Evolutionary conservation across 208 protist species (phyloP).

Genomic region (Acanthamoeba sp.): DNA sequence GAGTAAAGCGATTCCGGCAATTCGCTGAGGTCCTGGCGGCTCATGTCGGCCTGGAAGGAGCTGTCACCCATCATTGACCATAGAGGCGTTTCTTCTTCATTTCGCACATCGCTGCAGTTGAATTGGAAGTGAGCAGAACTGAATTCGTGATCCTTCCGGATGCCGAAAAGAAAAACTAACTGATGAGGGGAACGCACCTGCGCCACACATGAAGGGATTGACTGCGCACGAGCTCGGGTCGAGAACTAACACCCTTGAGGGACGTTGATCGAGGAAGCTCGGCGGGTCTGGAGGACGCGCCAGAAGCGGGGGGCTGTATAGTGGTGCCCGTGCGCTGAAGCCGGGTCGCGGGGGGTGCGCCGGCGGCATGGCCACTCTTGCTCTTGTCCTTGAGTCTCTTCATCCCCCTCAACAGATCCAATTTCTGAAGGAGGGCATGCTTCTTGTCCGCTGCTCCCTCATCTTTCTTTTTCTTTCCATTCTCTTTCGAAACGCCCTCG

Average conservation of each 20-base stretch:
- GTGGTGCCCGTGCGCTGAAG: neutral
- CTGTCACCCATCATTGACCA: conserved; percentile 72
- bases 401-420: conserved; percentile 31
- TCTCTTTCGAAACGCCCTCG: neutral
- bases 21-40: conserved; percentile 37
- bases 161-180: neutral
- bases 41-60: conserved; percentile 63
- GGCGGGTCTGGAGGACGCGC: neutral
- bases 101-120: conserved; percentile 12
- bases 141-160: no score
- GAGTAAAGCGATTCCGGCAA: conserved; percentile 39
- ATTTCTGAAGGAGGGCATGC: conserved; percentile 70
- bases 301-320: neutral
- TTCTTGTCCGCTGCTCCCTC: conserved; percentile 16
- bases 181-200: neutral
- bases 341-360: neutral
- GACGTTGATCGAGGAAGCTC: conserved; percentile 59
- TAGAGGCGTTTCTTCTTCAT: conserved; percentile 46
- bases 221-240: conserved; percentile 59
- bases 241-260: conserved; percentile 24
- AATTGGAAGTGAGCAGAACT: neutral
- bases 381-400: conserved; percentile 58
- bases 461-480: conserved; percentile 54
- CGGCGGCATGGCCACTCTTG: neutral
- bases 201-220: conserved; percentile 69